Conservation (phyloP, 345 rosid species). For the Citrus mangshanensis region DNA sequence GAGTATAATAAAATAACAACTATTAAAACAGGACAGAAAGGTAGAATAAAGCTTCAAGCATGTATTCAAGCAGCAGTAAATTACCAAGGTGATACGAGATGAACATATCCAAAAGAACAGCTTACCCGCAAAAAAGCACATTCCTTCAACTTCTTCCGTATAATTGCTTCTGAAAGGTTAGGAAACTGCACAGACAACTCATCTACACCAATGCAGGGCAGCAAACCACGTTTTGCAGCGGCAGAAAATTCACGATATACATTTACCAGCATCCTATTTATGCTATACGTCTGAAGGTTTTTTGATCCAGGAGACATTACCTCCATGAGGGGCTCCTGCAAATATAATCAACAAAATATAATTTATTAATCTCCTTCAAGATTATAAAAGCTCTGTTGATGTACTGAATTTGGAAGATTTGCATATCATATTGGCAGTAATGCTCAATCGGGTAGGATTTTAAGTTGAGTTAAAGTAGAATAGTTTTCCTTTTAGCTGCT, state of each 20-base stretch:
- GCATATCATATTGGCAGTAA: not conserved
- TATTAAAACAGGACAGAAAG: not conserved
- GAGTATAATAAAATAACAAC: slow-evolving; percentile 12
- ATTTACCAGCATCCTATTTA: slow-evolving; percentile 72
- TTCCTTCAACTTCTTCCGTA: slow-evolving; percentile 70
- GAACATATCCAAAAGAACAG: not conserved
- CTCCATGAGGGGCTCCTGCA: slow-evolving; percentile 94
- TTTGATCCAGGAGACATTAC: slow-evolving; percentile 86
- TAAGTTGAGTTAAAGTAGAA: not conserved
- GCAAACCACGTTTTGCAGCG: slow-evolving; percentile 47
- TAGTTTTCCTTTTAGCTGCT: not conserved
- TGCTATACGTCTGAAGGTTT: slow-evolving; percentile 66
- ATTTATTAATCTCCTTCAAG: not conserved
- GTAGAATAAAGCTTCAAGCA: not conserved
- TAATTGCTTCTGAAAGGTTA: slow-evolving; percentile 56
- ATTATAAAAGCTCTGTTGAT: not conserved
- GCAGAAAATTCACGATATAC: slow-evolving; percentile 78
- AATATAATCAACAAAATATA: slow-evolving; percentile 14
- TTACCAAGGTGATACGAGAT: not conserved
- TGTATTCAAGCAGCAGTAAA: not conserved
- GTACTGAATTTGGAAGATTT: not conserved
- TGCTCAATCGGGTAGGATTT: not conserved
- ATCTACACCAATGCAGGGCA: slow-evolving; percentile 65
- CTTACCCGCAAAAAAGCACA: slow-evolving; percentile 71
- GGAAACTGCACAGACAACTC: slow-evolving; percentile 70